Conservation (phyloP, 805 yeast species). For the Torulaspora franciscae region DNA sequence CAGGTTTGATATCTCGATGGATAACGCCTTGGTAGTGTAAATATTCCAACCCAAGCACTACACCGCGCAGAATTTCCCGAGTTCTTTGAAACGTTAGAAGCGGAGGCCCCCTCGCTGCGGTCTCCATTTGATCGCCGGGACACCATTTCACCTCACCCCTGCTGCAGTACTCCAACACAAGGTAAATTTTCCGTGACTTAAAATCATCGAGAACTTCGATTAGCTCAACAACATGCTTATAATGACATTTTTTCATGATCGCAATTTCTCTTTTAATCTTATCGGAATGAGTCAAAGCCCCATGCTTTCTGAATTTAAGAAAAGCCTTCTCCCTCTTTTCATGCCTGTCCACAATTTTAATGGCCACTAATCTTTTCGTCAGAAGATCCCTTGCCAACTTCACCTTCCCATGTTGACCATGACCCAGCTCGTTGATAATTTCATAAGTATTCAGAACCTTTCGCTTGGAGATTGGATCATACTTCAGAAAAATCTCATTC, state of each 20-base stretch:
- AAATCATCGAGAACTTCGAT: slow-evolving; percentile 85
- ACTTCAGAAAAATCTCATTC: slow-evolving; percentile 69
- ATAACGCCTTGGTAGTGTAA: slow-evolving; percentile 85
- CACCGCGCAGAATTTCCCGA: slow-evolving; percentile 73
- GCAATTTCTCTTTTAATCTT: slow-evolving; percentile 83
- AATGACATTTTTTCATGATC: slow-evolving; percentile 86
- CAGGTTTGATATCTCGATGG: slow-evolving; percentile 95
- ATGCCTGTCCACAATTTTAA: slow-evolving; percentile 82
- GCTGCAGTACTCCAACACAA: slow-evolving; percentile 85
- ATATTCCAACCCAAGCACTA: slow-evolving; percentile 82
- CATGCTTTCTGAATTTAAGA: slow-evolving; percentile 33
- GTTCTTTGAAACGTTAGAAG: slow-evolving; percentile 61
- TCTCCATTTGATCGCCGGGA: slow-evolving; percentile 38
- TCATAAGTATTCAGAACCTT: slow-evolving; percentile 87
- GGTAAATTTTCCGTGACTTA: slow-evolving; percentile 75
- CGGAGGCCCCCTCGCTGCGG: slow-evolving; percentile 51
- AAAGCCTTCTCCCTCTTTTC: slow-evolving; percentile 40
- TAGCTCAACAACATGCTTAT: slow-evolving; percentile 86
- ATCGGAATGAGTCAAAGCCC: slow-evolving; percentile 52
- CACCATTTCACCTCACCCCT: slow-evolving; percentile 89
- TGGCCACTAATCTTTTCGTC: slow-evolving; percentile 72
- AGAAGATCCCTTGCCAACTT: slow-evolving; percentile 76
- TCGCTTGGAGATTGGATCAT: slow-evolving; percentile 79
- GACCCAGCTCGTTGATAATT: slow-evolving; percentile 78
- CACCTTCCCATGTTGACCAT: slow-evolving; percentile 99